phyloP scores from a whole-genome alignment of 177 flowering plant species.

The Vitis hybrid region DNA sequence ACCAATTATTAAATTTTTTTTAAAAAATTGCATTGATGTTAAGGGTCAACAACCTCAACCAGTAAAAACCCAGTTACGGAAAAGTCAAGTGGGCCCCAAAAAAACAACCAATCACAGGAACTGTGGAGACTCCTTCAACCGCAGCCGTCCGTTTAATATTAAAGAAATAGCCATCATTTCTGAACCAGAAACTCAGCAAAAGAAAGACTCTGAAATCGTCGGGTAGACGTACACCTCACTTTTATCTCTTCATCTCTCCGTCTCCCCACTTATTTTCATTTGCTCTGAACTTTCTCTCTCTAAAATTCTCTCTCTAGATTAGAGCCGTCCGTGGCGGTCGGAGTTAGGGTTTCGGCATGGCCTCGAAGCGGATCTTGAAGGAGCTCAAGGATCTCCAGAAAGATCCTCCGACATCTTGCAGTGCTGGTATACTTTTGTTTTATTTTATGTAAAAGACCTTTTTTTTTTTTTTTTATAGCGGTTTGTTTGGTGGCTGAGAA shows the following conservation, averaged over 20 bases:
- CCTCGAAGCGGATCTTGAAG: slow-evolving; percentile 80
- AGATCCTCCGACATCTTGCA: slow-evolving; percentile 81
- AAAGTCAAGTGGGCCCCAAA: background rate
- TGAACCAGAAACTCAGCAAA: background rate
- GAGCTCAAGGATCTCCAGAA: slow-evolving; percentile 86
- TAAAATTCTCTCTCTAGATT: slow-evolving; percentile 2
- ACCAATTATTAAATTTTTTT: no score
- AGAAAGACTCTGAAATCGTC: background rate
- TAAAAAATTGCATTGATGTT: no score
- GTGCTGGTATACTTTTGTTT: slow-evolving; percentile 46
- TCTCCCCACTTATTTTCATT: background rate
- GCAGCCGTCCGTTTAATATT: slow-evolving; percentile 4
- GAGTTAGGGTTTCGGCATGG: slow-evolving; percentile 37
- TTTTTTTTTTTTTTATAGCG: background rate
- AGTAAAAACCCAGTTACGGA: background rate
- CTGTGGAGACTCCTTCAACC: background rate
- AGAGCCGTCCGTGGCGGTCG: slow-evolving; percentile 1
- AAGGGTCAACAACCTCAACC: no score
- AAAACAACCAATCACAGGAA: background rate
- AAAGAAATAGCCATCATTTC: background rate
- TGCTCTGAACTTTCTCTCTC: background rate
- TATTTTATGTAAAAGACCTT: no score
- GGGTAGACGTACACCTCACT: no score
- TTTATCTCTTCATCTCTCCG: background rate
- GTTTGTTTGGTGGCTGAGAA: background rate